Evolutionary conservation across 2,329 filamentous ascomycete genomes (phyloP).

Genomic region (Coleophoma crateriformis): DNA sequence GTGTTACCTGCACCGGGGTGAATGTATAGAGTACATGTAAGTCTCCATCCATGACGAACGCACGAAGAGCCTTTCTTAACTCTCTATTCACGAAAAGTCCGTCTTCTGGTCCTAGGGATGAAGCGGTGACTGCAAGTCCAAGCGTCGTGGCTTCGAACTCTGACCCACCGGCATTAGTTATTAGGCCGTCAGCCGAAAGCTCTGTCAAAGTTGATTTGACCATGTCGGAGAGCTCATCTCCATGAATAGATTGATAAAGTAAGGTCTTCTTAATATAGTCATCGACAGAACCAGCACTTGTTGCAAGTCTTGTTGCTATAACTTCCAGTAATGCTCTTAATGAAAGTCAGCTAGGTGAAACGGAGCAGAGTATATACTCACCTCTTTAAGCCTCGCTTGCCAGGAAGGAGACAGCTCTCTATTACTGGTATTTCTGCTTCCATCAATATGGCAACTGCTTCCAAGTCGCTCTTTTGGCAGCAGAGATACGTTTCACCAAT

Average conservation of each 20-base stretch:
- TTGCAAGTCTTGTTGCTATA: conserved; percentile 62
- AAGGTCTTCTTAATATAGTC: conserved; percentile 67
- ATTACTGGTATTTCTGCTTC: conserved; percentile 67
- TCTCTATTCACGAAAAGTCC: conserved; percentile 69
- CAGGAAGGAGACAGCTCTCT: conserved; percentile 61
- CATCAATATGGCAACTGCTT: conserved; percentile 65
- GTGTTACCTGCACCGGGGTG: conserved; percentile 60
- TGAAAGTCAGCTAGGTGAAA: neutral
- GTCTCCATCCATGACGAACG: conserved; percentile 76
- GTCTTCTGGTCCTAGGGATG: conserved; percentile 68
- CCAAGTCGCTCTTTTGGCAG: conserved; percentile 62
- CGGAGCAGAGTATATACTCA: conserved; percentile 22
- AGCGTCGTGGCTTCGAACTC: conserved; percentile 58
- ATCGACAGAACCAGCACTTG: conserved; percentile 55
- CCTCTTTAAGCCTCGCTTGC: conserved; percentile 64
- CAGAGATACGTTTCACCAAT: conserved; percentile 74
- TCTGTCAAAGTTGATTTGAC: conserved; percentile 56
- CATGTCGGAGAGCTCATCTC: conserved; percentile 42
- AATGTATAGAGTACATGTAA: conserved; percentile 77
- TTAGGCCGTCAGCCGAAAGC: conserved; percentile 47
- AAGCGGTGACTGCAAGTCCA: conserved; percentile 66
- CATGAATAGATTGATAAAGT: conserved; percentile 51
- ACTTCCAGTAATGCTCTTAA: conserved; percentile 64
- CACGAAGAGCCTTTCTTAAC: conserved; percentile 58
- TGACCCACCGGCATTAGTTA: conserved; percentile 42